Evolutionary conservation across 192 early-diverging fungal genomes (phyloP).

Genomic region (Backusella liffmaniae): DNA sequence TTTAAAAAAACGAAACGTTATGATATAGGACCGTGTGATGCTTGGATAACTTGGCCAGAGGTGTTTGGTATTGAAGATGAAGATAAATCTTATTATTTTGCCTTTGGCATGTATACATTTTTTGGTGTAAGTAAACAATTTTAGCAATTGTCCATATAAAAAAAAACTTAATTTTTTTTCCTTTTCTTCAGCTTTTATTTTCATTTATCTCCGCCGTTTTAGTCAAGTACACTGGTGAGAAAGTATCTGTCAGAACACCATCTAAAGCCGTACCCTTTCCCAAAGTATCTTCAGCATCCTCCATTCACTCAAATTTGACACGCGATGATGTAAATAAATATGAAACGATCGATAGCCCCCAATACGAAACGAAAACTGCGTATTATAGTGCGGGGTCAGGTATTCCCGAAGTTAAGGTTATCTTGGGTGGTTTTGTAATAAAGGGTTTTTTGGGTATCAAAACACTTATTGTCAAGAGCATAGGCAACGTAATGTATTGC

Average conservation of each 20-base stretch:
- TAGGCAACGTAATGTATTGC: slow-evolving; percentile 70
- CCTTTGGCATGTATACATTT: slow-evolving; percentile 36
- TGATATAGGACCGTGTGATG: slow-evolving; percentile 37
- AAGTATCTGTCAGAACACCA: slow-evolving; percentile 22
- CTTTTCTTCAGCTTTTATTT: slow-evolving; percentile 39
- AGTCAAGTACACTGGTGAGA: slow-evolving; percentile 56
- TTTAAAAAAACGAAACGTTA: background rate
- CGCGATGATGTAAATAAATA: background rate
- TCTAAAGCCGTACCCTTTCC: slow-evolving; percentile 6
- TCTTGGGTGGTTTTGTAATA: slow-evolving; percentile 93
- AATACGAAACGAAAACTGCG: slow-evolving; percentile 55
- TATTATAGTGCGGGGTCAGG: slow-evolving; percentile 94
- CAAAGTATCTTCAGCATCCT: slow-evolving; percentile 10
- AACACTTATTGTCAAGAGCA: slow-evolving; percentile 87
- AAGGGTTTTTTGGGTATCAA: slow-evolving; percentile 86
- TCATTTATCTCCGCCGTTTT: slow-evolving; percentile 57
- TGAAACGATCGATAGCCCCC: background rate
- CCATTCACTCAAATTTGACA: slow-evolving; percentile 2
- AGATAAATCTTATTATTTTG: slow-evolving; percentile 22
- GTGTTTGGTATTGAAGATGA: slow-evolving; percentile 28
- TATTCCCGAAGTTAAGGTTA: slow-evolving; percentile 94
- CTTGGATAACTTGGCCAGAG: slow-evolving; percentile 56
- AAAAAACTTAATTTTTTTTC: too few species aligned
- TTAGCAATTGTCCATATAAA: background rate
- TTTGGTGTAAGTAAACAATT: slow-evolving; percentile 35